Conservation (phyloP, 306 rosid genomes). For the Pachyrhizus erosus region DNA sequence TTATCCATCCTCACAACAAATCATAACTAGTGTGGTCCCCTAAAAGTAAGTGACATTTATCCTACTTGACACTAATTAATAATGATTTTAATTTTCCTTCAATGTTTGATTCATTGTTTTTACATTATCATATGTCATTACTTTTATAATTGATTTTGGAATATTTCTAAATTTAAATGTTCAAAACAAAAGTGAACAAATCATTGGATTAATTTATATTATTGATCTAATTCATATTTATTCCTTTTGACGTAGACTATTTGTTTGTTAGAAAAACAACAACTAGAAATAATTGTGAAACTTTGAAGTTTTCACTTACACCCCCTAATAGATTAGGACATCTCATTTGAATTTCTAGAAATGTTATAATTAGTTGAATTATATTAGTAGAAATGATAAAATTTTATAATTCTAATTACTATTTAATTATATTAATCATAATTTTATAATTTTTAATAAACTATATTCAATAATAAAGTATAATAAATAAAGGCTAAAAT, state of each 20-base stretch:
- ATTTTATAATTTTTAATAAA: too few species aligned
- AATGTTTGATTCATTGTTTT: conserved; percentile 8
- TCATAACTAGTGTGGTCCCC: too few species aligned
- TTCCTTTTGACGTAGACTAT: neutral
- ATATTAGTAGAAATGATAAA: too few species aligned
- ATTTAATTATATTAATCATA: too few species aligned
- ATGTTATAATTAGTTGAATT: too few species aligned
- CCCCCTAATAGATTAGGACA: neutral
- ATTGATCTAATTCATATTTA: neutral
- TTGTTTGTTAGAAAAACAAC: neutral
- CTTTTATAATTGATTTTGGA: neutral
- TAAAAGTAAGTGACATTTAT: too few species aligned
- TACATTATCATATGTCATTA: neutral
- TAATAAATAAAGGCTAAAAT: too few species aligned
- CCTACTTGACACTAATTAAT: too few species aligned
- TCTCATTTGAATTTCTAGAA: neutral
- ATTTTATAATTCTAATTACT: too few species aligned
- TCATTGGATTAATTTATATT: neutral
- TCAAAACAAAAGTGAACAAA: conserved; percentile 12
- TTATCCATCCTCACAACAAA: too few species aligned
- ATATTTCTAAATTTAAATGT: neutral
- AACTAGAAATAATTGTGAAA: neutral
- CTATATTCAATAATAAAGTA: too few species aligned
- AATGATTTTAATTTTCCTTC: neutral
- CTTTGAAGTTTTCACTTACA: neutral